Evolutionary conservation across 768 basidiomycete genomes (phyloP), one percentile per base, ranked within the genome.

Genomic region (Pholiota microspora): DNA sequence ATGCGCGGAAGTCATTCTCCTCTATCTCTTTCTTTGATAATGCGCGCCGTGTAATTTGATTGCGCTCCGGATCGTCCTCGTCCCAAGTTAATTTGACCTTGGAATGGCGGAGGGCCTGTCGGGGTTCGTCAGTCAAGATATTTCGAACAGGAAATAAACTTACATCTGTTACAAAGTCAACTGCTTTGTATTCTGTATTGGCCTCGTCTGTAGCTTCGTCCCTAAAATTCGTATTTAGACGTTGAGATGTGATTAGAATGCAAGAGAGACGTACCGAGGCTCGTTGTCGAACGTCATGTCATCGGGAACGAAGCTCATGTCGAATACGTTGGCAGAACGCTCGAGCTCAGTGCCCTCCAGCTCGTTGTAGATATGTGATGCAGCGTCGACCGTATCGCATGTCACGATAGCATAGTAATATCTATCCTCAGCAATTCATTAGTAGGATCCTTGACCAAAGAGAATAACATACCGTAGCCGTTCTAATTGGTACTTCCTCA

Each of bases 71-170:
- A 61, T 98, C 95, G 69, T 98, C 97, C 51, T 94, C 92, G 60
- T 99, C 97, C 97, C 97, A 99, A 4, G 95, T 97, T 28, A 98
- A 80, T 65, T 92, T 97, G 56, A 98, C 96, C 76, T 94, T 97
- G 12, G 97, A 99, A 68, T 98, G 95, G 4, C 96, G 89, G 4
- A 99, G 82, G 8, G 96, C 96, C 94, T 98, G 7, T 44, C 21
- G 23, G 15, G 4, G 25, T 12, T n/a, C n/a, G n/a, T n/a, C n/a
- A n/a, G n/a, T n/a, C n/a, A n/a, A n/a, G n/a, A n/a, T n/a, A n/a
- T n/a, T n/a, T n/a, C n/a, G n/a, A n/a, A n/a, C n/a, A n/a, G n/a
- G n/a, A n/a, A n/a, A n/a, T n/a, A n/a, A n/a, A 8, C 90, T 67
- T 64, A 94, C 95, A 65, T 96, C 92, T 2, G 97, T 99, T 28